phyloP scores from a whole-genome alignment of 129 eudicot genomes.

The Saposhnikovia divaricata region DNA sequence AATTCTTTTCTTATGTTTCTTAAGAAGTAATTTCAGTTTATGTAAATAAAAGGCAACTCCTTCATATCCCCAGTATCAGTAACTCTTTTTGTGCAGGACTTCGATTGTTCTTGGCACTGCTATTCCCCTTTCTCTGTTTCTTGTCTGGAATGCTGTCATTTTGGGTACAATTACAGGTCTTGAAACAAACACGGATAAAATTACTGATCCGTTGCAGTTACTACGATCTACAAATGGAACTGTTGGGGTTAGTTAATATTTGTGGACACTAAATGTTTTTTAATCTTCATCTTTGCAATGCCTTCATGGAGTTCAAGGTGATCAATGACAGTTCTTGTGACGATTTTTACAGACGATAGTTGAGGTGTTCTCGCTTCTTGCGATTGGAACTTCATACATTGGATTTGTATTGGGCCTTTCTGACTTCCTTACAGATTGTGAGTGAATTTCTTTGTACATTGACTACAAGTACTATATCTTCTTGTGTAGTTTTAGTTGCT shows the following conservation, averaged over 20 bases:
- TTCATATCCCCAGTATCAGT: background rate
- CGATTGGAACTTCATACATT: slow-evolving; percentile 87
- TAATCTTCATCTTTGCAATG: background rate
- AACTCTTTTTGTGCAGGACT: slow-evolving; percentile 45
- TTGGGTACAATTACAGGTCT: slow-evolving; percentile 64
- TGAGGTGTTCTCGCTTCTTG: slow-evolving; percentile 78
- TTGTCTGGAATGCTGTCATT: slow-evolving; percentile 90
- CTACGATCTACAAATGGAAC: slow-evolving; percentile 71
- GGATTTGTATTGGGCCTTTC: slow-evolving; percentile 93
- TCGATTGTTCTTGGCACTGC: slow-evolving; percentile 84
- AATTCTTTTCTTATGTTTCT: background rate
- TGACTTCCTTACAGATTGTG: slow-evolving; percentile 87
- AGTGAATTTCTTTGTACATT: slow-evolving; percentile 22
- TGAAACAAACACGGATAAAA: slow-evolving; percentile 38
- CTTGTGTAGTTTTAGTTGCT: background rate
- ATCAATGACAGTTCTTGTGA: background rate
- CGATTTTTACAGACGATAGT: slow-evolving; percentile 67
- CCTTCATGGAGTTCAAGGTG: slow-evolving; percentile 9
- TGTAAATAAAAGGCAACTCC: too few relatives aligned
- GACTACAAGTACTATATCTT: background rate
- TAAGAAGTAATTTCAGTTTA: background rate
- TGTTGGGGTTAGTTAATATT: slow-evolving; percentile 62
- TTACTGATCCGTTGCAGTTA: slow-evolving; percentile 63
- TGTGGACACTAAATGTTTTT: background rate
- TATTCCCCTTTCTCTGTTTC: slow-evolving; percentile 78